Conservation (phyloP, 2,329 filamentous ascomycete genomes). For the Cladosporium sp. region DNA sequence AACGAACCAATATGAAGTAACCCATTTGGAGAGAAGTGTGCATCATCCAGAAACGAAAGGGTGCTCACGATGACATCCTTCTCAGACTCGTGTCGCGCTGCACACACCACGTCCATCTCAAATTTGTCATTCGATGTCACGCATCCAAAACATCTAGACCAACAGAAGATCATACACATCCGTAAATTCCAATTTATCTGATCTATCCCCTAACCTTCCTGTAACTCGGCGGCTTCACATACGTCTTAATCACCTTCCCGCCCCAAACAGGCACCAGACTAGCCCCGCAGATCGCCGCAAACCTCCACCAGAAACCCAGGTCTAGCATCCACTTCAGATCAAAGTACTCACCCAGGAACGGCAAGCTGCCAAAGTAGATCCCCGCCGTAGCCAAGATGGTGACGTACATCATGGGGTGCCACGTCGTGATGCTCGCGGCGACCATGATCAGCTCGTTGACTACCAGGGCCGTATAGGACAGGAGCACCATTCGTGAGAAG, state of each 20-base stretch:
- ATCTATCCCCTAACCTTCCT: conserved; percentile 68
- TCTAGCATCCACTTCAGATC: conserved; percentile 78
- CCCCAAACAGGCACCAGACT: conserved; percentile 84
- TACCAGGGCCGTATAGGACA: conserved; percentile 88
- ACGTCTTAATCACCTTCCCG: conserved; percentile 80
- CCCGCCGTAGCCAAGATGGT: conserved; percentile 79
- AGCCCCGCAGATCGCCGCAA: conserved; percentile 75
- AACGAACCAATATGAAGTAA: not conserved
- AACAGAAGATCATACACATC: not conserved
- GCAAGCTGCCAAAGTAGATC: conserved; percentile 79
- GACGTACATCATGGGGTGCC: conserved; percentile 90
- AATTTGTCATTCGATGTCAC: not conserved
- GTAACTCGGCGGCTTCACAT: conserved; percentile 89
- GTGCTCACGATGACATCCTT: not conserved
- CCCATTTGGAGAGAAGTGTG: not conserved
- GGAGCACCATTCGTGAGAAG: conserved; percentile 71
- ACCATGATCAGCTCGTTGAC: conserved; percentile 98
- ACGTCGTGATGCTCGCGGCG: conserved; percentile 92
- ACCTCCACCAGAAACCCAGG: conserved; percentile 84
- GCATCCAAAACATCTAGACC: not conserved
- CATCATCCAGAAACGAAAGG: not conserved
- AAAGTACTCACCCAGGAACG: conserved; percentile 87
- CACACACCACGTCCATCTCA: not conserved
- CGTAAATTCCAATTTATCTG: not conserved
- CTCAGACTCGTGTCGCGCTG: not conserved